Evolutionary conservation across 352 stramenopile genomes (phyloP), one percentile per base, ranked within the genome.

Genomic region (Phytophthora quininea): DNA sequence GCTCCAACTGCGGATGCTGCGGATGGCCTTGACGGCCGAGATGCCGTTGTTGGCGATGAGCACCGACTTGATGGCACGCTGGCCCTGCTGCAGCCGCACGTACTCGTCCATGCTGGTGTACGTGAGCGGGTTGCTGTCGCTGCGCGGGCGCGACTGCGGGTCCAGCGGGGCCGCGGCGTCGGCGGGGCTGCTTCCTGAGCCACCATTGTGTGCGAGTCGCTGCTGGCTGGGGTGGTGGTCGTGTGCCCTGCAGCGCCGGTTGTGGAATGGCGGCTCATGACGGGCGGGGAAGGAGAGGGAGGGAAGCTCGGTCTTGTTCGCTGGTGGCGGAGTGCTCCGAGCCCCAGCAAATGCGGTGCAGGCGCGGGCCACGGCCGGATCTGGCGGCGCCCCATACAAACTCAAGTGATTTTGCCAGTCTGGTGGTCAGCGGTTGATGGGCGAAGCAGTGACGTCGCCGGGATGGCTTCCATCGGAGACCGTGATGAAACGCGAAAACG

Each of bases 31-130:
- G 53, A 99, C 97, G 11, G 98, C 98, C 46, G 95, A 98, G 62
- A 99, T 99, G 57, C 98, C 98, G 85, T 99, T 99, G 86, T 99
- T 99, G 38, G 98, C 98, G 78, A 99, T 99, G 14, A 99, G 83
- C 43, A 99, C 89, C 70, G 97, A 98, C 68, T 88, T 91, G 77
- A 99, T 98, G 31, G 97, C 78, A 51, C 91, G 90, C 57, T 75
- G 76, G 61, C 97, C 97, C 47, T 96, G 86, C 51, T 97, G 83
- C 57, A 96, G 83, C 60, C 82, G 73, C 46, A 99, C 93, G 69
- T 98, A 99, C 47, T 97, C 83, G 14, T 94, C 79, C 31, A 99
- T 93, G 74, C 81, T 96, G 32, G 76, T 47, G 63, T 98, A 99
- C n/a, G 60, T 82, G 32, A 78, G 70, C 49, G 85, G 73, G 54